Evolutionary conservation across 768 basidiomycete species (phyloP), one percentile per base, ranked within the genome.

Genomic region (Russula sp.): DNA sequence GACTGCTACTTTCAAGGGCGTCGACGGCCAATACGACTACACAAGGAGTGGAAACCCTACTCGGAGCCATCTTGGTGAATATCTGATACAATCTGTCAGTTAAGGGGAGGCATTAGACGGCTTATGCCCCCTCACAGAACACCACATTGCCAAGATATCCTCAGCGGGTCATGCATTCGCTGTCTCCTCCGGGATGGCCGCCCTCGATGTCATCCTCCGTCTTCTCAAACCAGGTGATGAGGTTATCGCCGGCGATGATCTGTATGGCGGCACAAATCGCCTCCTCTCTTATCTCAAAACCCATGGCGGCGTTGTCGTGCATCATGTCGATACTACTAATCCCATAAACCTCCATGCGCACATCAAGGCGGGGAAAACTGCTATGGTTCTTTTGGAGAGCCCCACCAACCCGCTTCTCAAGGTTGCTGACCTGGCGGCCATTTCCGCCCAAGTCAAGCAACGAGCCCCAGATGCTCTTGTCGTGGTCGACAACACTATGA

Each of bases 401-500:
- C 97, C 97, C 11, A 98, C 97, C 18, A 99, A 99, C 73, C 97
- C 97, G 42, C 79, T 98, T 29, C 84, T 98, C 67, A 98, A 98
- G 75, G 90, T 98, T 58, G 90, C 84, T 20, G 96, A 98, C 74
- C 79, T 99, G 54, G 88, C 87, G 7, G 78, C 78, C 32, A 96
- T 99, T 68, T 84, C 87, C 67, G 80, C 83, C 58, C 81, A 92
- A 67, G 90, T 96, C 66, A 94, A 95, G 70, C 84, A 87, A 69
- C 81, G 81, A 52, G 87, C 87, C 18, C 86, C 87, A 8, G 82
- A 89, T 69, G 93, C 93, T 2, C 68, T 93, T 67, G 76, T 95
- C 56, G 89, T 95, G 41, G 93, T 93, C 22, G 97, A 98, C 73
- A 98, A 99, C 72, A 98, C 97, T 63, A 98, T 98, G 97, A 98